Base-by-base conservation (phyloP, 1,139 yeast genomes). In the Pichia sp. region DNA sequence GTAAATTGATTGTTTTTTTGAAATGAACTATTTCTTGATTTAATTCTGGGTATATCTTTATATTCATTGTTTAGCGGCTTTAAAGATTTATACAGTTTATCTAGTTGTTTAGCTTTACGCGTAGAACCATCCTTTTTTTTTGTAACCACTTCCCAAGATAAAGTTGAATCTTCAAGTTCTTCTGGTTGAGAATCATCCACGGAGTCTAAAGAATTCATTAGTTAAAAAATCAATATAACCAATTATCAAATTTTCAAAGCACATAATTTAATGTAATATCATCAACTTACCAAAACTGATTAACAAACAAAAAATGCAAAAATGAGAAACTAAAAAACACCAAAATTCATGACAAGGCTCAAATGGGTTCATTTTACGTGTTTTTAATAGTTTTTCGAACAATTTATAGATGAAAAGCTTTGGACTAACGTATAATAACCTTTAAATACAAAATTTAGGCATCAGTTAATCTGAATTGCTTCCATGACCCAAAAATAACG, bases 1-100 rank as follows among this genome's bases (percentile, higher is more conserved):
- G 69, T 66, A 47, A 62, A 67, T 16, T 65, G 65, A 52, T 67
- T 69, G 14, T 67, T 56, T 44, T 67, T 68, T 29, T 59, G 50
- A 48, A 67, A 68, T 1, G 58, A 58, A 45, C 57, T 61, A 28
- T 53, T 45, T 33, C 67, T 56, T 25, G 62, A 54, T 44, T 49
- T 58, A 22, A 56, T 28, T 1, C 42, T 47, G 5, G 59, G 60
- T 11, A 55, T 45, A 6, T 54, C 44, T 18, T 47, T 36, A 38
- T 51, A 62, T 22, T 58, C 64, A 27, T 46, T 53, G 2, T 56
- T 60, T 25, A 56, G 33, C 5, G 63, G 63, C 34, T 50, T 51
- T 33, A 62, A 48, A 5, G 54, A 54, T 16, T 55, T 47, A 11
- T 44, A 42, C 18, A 54, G 25, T 38, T 47, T 47, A 22, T 52